Percentiles rank a stretch among this genome's conserved stretches.
Evolutionary conservation across 1,284 basidiomycete genomes (phyloP).

Genomic region (Malassezia arunalokei): DNA sequence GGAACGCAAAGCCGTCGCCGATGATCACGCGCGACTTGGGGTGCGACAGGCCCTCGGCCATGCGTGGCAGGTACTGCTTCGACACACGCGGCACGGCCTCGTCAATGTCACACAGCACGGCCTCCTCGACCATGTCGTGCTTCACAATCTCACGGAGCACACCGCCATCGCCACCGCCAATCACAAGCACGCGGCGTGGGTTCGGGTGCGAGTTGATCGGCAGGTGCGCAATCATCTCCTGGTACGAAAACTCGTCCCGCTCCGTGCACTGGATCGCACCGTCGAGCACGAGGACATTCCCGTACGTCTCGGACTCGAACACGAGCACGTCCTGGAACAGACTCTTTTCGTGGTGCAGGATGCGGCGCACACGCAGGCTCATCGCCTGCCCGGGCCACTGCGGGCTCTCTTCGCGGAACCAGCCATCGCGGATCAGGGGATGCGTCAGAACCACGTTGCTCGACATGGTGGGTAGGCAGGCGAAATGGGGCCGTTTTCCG

Average conservation of each 20-base stretch:
- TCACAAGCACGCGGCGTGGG: constrained; percentile 88
- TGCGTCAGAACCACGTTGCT: constrained; percentile 37
- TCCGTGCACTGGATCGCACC: constrained; percentile 94
- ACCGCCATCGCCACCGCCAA: constrained; percentile 65
- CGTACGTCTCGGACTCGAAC: constrained; percentile 67
- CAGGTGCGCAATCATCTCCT: constrained; percentile 98
- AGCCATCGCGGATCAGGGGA: constrained; percentile 61
- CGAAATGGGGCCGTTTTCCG: not conserved
- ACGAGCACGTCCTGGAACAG: constrained; percentile 88
- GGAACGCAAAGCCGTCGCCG: constrained; percentile 95
- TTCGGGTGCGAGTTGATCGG: constrained; percentile 90
- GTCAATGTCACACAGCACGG: constrained; percentile 95
- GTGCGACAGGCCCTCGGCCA: constrained; percentile 73
- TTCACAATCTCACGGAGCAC: constrained; percentile 95
- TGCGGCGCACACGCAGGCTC: constrained; percentile 62
- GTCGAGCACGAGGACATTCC: constrained; percentile 90
- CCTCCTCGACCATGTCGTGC: constrained; percentile 78
- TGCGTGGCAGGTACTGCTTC: constrained; percentile 81
- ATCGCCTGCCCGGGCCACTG: constrained; percentile 72
- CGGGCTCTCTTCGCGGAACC: constrained; percentile 87
- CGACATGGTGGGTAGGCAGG: not conserved
- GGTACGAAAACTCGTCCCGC: constrained; percentile 97
- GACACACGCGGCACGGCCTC: constrained; percentile 95
- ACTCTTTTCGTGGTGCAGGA: constrained; percentile 85
- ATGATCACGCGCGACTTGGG: constrained; percentile 77